Evolutionary conservation across 1,284 basidiomycete genomes (phyloP).

Genomic region (Volvariella volvacea): DNA sequence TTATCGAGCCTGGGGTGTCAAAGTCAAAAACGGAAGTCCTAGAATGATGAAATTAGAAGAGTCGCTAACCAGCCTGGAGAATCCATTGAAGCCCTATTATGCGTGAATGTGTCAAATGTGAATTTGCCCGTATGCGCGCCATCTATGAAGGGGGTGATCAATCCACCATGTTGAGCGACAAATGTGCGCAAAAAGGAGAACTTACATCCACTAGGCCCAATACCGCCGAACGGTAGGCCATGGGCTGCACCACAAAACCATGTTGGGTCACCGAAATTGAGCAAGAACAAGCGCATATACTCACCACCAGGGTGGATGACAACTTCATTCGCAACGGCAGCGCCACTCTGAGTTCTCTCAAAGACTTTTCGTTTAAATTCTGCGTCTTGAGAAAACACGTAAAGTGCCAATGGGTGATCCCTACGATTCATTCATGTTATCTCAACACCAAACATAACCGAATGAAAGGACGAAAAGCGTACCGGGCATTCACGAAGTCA

Average conservation of each 20-base stretch:
- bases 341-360: conserved; percentile 62
- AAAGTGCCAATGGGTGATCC: conserved; percentile 72
- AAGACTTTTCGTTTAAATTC: conserved; percentile 65
- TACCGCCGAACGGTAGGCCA: conserved; percentile 70
- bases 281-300: conserved; percentile 15
- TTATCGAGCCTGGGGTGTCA: conserved; percentile 45
- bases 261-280: neutral
- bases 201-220: conserved; percentile 68
- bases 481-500: conserved; percentile 59
- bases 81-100: conserved; percentile 54
- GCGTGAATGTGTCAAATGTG: conserved; percentile 65
- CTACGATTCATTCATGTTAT: conserved; percentile 25
- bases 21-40: neutral
- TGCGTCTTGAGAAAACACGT: conserved; percentile 64
- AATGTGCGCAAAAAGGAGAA: conserved; percentile 6
- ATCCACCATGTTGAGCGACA: neutral
- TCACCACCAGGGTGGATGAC: conserved; percentile 48
- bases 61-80: conserved; percentile 51
- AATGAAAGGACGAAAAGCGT: conserved; percentile 14
- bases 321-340: conserved; percentile 61
- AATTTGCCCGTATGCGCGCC: conserved; percentile 62
- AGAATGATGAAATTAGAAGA: neutral
- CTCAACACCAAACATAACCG: neutral
- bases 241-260: conserved; percentile 29
- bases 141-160: conserved; percentile 25